Percentiles rank a stretch among this genome's conserved stretches.
Conservation (phyloP, 2,329 filamentous ascomycete genomes). For the Phyllosticta paracitricarpa region DNA sequence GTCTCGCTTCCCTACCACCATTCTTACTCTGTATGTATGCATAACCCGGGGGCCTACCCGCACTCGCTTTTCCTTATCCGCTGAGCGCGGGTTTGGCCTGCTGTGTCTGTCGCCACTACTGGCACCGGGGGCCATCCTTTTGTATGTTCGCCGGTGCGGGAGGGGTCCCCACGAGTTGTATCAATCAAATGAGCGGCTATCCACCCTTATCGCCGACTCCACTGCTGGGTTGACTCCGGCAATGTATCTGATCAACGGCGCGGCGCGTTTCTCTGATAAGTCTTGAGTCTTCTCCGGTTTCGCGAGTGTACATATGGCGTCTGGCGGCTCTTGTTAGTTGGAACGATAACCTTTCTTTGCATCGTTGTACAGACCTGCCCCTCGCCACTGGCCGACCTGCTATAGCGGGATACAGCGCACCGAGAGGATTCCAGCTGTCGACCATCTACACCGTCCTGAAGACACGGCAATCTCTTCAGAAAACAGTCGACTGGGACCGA, state of each 20-base stretch:
- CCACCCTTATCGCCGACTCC: neutral
- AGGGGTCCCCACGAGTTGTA: neutral
- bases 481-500: neutral
- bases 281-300: neutral
- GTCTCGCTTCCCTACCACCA: neutral
- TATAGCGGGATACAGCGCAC: neutral
- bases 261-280: neutral
- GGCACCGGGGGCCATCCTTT: neutral
- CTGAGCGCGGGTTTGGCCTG: neutral
- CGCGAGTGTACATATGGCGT: neutral
- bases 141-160: neutral
- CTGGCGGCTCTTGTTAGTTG: neutral
- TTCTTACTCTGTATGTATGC: neutral
- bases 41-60: neutral
- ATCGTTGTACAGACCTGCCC: neutral
- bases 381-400: neutral
- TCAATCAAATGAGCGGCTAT: neutral
- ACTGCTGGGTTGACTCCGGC: neutral
- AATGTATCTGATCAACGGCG: neutral
- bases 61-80: neutral
- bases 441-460: neutral
- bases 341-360: neutral
- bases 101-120: neutral
- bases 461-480: neutral
- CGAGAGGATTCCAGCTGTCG: neutral